Base-by-base conservation (phyloP, 2,329 filamentous ascomycete species). In the Colletotrichum karsti region DNA sequence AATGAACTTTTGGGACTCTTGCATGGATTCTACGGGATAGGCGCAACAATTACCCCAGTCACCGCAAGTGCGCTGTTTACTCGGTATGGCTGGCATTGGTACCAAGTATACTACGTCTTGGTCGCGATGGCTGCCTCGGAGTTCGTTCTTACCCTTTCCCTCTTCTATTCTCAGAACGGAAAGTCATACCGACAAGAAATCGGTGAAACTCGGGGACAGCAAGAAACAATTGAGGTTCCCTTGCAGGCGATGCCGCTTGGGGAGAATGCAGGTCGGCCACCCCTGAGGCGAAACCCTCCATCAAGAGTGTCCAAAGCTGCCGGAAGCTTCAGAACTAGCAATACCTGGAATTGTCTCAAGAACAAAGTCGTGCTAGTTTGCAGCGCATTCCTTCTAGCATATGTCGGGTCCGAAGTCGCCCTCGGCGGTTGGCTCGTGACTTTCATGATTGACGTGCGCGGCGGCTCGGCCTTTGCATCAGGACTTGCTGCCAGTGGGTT, bases 401-500 rank as follows among this genome's bases (percentile, higher is more conserved):
- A 97, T 73, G 90, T 95, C 1, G 94, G 94, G 5, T 85, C 88
- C 7, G 93, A 97, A 79, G 91, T 93, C 67, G 89, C 88, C 1
- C 82, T 94, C 2, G 91, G 91, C 13, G 80, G 93, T 15, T 95
- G 93, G 93, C 91, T 97, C 70, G 90, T 93, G 56, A 91, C 91
- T 0, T 96, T 97, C 77, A 96, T 97, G 92, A 89, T 94, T 15
- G 83, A 87, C 20, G 90, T 94, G 24, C 88, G 94, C 9, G 78
- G 90, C 41, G 92, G 90, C 5, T 85, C 83, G 20, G 82, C 88
- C 0, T 95, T 95, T 74, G 85, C 89, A 2, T 90, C 91, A 39
- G 93, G 93, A 3, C 88, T 96, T 81, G 89, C 89, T 0, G 90
- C 90, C 0, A 95, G 92, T 0, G 91, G 92, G 0, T 97, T 95